Conservation (phyloP, 2,329 filamentous ascomycete species). For the Curvularia lunata region DNA sequence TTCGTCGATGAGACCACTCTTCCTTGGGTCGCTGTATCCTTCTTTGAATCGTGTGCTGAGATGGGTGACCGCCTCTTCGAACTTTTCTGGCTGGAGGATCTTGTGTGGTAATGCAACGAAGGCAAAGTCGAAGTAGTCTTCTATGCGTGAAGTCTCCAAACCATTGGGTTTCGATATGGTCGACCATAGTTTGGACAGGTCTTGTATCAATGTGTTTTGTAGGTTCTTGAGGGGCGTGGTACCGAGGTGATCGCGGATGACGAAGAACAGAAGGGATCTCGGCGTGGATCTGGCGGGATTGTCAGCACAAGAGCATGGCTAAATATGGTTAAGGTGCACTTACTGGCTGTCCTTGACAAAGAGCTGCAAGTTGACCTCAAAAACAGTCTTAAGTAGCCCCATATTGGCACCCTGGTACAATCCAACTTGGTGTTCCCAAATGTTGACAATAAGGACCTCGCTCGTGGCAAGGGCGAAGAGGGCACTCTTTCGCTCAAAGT, state of each 20-base stretch:
- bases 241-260: slow-evolving; percentile 95
- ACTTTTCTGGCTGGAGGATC: slow-evolving; percentile 92
- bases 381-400: slow-evolving; percentile 97
- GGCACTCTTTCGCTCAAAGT: slow-evolving; percentile 98
- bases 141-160: slow-evolving; percentile 85
- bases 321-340: slow-evolving; percentile 42
- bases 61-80: slow-evolving; percentile 77
- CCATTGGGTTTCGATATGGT: slow-evolving; percentile 90
- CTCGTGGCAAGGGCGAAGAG: slow-evolving; percentile 96
- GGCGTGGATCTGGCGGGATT: slow-evolving; percentile 71
- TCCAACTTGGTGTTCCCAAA: slow-evolving; percentile 99
- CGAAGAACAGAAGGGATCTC: slow-evolving; percentile 94
- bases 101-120: slow-evolving; percentile 97
- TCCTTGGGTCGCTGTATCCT: slow-evolving; percentile 74
- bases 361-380: slow-evolving; percentile 96
- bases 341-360: slow-evolving; percentile 96
- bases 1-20: slow-evolving; percentile 68
- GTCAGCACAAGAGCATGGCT: slow-evolving; percentile 26
- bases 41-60: slow-evolving; percentile 82
- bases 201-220: slow-evolving; percentile 86
- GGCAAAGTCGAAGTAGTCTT: slow-evolving; percentile 98
- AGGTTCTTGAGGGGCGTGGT: slow-evolving; percentile 89
- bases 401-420: slow-evolving; percentile 99
- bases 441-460: slow-evolving; percentile 97
- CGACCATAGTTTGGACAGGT: slow-evolving; percentile 89